Evolutionary conservation across 805 yeast species (phyloP).

Genomic region (Metschnikowia amazonensis): DNA sequence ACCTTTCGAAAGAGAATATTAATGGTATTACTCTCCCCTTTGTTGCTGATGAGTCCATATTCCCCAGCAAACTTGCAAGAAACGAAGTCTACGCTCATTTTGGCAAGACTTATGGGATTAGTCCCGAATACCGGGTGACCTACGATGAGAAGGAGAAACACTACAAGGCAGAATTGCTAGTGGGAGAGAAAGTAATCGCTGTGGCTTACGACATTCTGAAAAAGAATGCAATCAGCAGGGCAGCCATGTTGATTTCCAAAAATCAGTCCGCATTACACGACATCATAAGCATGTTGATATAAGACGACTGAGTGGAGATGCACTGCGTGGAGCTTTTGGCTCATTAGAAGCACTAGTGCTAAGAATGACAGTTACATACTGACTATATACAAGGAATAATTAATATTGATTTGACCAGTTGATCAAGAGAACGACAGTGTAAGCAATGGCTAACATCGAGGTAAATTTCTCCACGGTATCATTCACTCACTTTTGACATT

Average conservation of each 20-base stretch:
- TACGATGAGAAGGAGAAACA: slow-evolving; percentile 21
- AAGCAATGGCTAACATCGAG: no score
- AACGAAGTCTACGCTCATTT: slow-evolving; percentile 38
- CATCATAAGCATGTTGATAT: slow-evolving; percentile 11
- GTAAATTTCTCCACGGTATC: no score
- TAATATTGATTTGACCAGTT: no score
- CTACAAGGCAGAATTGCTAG: slow-evolving; percentile 28
- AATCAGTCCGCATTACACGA: slow-evolving; percentile 19
- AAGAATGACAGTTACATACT: no score
- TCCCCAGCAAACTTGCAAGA: slow-evolving; percentile 32
- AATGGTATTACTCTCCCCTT: slow-evolving; percentile 23
- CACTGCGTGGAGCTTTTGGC: no score
- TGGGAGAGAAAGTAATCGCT: slow-evolving; percentile 29
- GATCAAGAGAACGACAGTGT: no score
- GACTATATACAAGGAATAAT: no score
- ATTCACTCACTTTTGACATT: no score
- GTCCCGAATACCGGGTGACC: slow-evolving; percentile 32
- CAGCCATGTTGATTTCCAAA: slow-evolving; percentile 37
- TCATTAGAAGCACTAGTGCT: no score
- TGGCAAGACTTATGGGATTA: slow-evolving; percentile 31
- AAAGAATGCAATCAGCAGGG: slow-evolving; percentile 39
- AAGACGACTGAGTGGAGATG: background rate
- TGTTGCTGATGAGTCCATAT: slow-evolving; percentile 25
- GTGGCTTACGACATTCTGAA: slow-evolving; percentile 33
- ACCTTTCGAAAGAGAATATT: background rate